phyloP scores from a whole-genome alignment of 495 filamentous ascomycete species.

The Lichenothelia convexa region DNA sequence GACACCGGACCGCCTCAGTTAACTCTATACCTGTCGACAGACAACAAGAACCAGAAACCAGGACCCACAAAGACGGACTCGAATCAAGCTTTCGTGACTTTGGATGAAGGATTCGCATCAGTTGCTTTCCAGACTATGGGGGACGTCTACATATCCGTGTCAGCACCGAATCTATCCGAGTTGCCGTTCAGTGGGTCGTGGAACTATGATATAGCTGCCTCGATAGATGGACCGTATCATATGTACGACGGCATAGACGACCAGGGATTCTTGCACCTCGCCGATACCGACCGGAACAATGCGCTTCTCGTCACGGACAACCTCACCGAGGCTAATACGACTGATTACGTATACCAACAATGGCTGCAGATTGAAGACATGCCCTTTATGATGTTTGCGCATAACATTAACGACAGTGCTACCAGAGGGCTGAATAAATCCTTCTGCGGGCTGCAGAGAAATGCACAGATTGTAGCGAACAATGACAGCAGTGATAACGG shows the following conservation, averaged over 20 bases:
- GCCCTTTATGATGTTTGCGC: conserved; percentile 65
- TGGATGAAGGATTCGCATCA: conserved; percentile 44
- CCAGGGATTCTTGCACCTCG: conserved; percentile 38
- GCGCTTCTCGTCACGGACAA: conserved; percentile 63
- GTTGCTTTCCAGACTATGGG: conserved; percentile 32
- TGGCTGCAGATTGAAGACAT: conserved; percentile 37
- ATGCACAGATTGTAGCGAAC: conserved; percentile 42
- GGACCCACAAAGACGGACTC: conserved; percentile 33
- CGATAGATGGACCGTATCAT: conserved; percentile 57
- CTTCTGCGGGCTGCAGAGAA: conserved; percentile 31
- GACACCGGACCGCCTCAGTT: conserved; percentile 42
- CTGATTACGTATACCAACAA: conserved; percentile 23
- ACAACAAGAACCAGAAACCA: conserved; percentile 42
- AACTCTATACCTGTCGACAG: conserved; percentile 56
- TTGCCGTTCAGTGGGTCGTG: conserved; percentile 38
- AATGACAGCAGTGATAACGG: conserved; percentile 21
- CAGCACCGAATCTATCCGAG: conserved; percentile 40
- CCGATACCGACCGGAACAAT: conserved; percentile 62
- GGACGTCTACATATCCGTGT: conserved; percentile 58
- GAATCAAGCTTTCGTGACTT: conserved; percentile 23
- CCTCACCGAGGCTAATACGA: conserved; percentile 31
- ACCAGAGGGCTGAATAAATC: conserved; percentile 45
- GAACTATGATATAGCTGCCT: conserved; percentile 67
- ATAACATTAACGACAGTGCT: conserved; percentile 37
- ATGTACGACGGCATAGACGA: conserved; percentile 26